A percentile compares a stretch with the other conserved stretches of the same genome.
These are phyloP conservation scores for Tilletia caries DNA, from an alignment of 1,284 basidiomycete genomes.

Conservation along the genomic window DNA sequence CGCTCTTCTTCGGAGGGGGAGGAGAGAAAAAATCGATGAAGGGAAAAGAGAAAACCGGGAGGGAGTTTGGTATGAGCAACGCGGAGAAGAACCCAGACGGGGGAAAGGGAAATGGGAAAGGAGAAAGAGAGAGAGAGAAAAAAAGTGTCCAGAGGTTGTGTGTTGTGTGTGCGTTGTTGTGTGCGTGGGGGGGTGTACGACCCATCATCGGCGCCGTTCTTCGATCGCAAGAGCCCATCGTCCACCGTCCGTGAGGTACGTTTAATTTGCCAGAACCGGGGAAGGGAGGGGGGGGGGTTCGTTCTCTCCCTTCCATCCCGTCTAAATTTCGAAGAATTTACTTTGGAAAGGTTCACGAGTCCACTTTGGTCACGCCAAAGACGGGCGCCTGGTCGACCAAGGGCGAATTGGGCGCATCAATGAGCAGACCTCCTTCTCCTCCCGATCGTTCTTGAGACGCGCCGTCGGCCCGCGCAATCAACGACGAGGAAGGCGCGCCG, in stretches of 20 bases:
- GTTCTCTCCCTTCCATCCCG: too few species aligned
- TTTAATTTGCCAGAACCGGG: too few species aligned
- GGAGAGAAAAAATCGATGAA: not conserved
- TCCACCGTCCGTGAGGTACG: too few species aligned
- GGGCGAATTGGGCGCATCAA: not conserved
- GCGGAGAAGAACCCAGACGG: not conserved
- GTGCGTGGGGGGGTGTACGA: too few species aligned
- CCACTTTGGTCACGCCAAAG: not conserved
- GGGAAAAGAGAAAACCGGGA: not conserved
- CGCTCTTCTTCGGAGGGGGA: too few species aligned
- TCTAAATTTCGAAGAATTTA: too few species aligned
- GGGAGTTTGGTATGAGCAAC: not conserved
- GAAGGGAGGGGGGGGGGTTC: too few species aligned
- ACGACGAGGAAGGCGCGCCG: not conserved
- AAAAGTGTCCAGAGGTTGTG: conserved; percentile 11
- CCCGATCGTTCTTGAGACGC: not conserved
- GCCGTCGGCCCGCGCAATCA: too few species aligned
- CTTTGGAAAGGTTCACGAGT: not conserved
- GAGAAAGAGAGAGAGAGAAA: conserved; percentile 25
- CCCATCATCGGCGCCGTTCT: too few species aligned
- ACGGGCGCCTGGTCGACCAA: not conserved
- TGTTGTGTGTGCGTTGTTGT: too few species aligned
- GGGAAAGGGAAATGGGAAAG: conserved; percentile 4
- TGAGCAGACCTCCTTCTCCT: not conserved
- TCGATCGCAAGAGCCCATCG: too few species aligned